Percentiles rank a stretch among this genome's conserved stretches.
These are phyloP conservation scores for Fraxinus excelsior DNA, from an alignment of 257 asterid genomes.

Conservation along the genomic window DNA sequence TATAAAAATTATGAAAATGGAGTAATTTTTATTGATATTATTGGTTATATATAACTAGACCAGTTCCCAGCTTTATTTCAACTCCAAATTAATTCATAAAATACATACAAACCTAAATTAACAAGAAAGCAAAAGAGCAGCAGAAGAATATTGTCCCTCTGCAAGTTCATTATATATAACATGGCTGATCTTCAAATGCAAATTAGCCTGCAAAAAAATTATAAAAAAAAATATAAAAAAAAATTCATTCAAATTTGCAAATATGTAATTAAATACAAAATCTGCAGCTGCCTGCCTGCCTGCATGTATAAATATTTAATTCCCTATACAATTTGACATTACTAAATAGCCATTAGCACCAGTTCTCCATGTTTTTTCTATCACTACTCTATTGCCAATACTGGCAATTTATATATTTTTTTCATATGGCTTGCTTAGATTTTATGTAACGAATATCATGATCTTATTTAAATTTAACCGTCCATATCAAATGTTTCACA, in stretches of 20 bases:
- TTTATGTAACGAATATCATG: not conserved
- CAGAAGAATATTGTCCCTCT: conserved; percentile 6
- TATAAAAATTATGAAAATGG: too few relatives aligned
- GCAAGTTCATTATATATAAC: not conserved
- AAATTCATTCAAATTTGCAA: not conserved
- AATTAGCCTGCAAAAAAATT: not conserved
- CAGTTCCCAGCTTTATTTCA: too few relatives aligned
- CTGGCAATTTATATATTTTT: not conserved
- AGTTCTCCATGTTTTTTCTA: not conserved
- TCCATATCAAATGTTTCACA: not conserved
- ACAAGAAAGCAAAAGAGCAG: conserved; percentile 19
- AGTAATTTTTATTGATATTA: too few relatives aligned
- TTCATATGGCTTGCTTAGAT: not conserved
- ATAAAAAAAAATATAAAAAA: too few relatives aligned
- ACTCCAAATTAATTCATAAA: too few relatives aligned
- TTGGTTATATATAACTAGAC: too few relatives aligned
- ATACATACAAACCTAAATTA: conserved; percentile 27
- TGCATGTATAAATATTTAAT: too few relatives aligned
- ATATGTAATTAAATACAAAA: too few relatives aligned
- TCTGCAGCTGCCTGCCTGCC: not conserved
- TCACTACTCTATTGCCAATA: not conserved
- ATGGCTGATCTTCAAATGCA: not conserved
- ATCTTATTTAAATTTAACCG: too few relatives aligned
- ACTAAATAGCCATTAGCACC: not conserved
- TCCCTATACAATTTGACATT: not conserved